Conservation (phyloP, 257 asterid species). For the Lavandula angustifolia region DNA sequence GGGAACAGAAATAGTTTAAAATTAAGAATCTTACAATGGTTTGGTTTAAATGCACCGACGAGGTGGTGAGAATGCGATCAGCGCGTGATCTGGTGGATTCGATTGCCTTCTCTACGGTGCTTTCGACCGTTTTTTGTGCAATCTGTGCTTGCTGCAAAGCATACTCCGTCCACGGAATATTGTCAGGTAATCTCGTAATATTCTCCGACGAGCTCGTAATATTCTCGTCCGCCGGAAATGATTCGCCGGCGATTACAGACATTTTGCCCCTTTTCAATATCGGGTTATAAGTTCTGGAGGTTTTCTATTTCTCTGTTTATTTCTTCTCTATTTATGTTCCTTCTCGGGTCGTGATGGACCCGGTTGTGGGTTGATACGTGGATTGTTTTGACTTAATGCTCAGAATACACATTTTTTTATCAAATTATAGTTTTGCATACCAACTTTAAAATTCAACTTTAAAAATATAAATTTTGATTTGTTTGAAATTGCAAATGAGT, state of each 20-base stretch:
- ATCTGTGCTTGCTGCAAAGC: constrained; percentile 70
- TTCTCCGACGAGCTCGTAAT: constrained; percentile 27
- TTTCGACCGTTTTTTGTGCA: constrained; percentile 54
- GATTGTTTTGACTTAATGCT: no score
- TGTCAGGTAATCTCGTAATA: constrained; percentile 36
- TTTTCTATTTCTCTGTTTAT: background rate
- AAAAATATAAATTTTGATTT: no score
- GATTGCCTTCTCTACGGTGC: constrained; percentile 59
- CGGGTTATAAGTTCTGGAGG: constrained; percentile 16
- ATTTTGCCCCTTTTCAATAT: constrained; percentile 35
- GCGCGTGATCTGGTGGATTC: constrained; percentile 64
- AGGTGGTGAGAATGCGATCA: constrained; percentile 73
- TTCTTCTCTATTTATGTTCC: background rate
- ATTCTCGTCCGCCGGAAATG: constrained; percentile 33
- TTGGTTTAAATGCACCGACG: constrained; percentile 80
- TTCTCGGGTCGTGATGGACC: constrained; percentile 12
- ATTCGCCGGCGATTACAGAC: constrained; percentile 49
- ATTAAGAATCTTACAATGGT: constrained; percentile 55
- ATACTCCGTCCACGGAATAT: constrained; percentile 62
- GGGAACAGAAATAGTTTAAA: background rate
- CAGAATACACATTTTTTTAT: no score
- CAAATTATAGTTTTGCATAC: no score
- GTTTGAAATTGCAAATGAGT: no score
- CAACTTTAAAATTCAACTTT: no score
- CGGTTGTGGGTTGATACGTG: background rate